Percentiles rank a stretch among this genome's conserved stretches.
Conservation (phyloP, 2,329 filamentous ascomycete species). For the Apiospora sp. region DNA sequence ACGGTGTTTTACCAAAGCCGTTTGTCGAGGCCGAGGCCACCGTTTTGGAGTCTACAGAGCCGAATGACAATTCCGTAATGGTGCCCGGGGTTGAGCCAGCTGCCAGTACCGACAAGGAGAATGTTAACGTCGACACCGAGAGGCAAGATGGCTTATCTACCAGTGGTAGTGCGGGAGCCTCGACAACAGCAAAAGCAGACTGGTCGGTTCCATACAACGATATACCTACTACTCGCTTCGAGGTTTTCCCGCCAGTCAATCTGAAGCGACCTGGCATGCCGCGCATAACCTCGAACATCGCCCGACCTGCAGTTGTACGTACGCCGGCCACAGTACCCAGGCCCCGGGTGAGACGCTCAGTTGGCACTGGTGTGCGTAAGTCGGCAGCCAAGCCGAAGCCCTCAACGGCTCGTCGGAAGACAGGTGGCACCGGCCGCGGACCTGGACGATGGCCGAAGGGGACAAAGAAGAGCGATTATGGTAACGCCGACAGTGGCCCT, state of each 20-base stretch:
- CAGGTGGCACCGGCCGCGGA: slow-evolving; percentile 69
- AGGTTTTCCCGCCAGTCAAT: slow-evolving; percentile 76
- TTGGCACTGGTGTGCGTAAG: slow-evolving; percentile 41
- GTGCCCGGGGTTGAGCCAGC: slow-evolving; percentile 34
- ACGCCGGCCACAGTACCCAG: slow-evolving; percentile 42
- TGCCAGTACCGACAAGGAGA: slow-evolving; percentile 37
- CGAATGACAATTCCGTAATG: slow-evolving; percentile 41
- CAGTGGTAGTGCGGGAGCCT: neutral
- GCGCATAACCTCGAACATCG: slow-evolving; percentile 50
- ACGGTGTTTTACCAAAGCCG: slow-evolving; percentile 39
- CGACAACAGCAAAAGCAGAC: slow-evolving; percentile 1
- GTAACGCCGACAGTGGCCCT: slow-evolving; percentile 70
- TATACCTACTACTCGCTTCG: slow-evolving; percentile 77
- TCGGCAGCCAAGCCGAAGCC: slow-evolving; percentile 51
- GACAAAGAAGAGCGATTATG: slow-evolving; percentile 73
- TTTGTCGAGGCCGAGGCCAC: slow-evolving; percentile 37
- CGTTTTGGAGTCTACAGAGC: slow-evolving; percentile 51
- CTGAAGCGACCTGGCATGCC: slow-evolving; percentile 56
- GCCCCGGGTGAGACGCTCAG: slow-evolving; percentile 48
- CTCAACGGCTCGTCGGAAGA: slow-evolving; percentile 58
- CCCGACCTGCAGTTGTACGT: slow-evolving; percentile 37
- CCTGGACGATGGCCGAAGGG: slow-evolving; percentile 73
- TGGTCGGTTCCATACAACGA: slow-evolving; percentile 59
- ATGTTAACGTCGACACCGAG: slow-evolving; percentile 29
- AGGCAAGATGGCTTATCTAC: slow-evolving; percentile 33